phyloP scores from a whole-genome alignment of 441 rosid genomes.

The Brassica balearica region DNA sequence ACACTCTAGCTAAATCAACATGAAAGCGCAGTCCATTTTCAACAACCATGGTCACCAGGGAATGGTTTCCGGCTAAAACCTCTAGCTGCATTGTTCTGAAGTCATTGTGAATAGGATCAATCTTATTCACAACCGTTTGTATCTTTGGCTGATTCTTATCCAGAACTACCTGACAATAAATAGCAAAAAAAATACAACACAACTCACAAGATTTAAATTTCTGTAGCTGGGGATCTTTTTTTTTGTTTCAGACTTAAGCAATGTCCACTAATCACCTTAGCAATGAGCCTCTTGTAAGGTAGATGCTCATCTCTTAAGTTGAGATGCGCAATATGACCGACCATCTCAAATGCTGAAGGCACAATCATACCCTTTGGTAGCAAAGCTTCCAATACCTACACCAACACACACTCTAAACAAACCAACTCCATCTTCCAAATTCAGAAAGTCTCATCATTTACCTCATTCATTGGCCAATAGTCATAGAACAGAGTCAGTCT shows the following conservation, averaged over 20 bases:
- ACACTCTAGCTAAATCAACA: constrained; percentile 90
- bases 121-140: constrained; percentile 90
- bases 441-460: constrained; percentile 41
- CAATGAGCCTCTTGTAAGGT: constrained; percentile 73
- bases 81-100: constrained; percentile 96
- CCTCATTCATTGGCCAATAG: constrained; percentile 97
- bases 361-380: constrained; percentile 72
- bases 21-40: constrained; percentile 89
- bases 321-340: constrained; percentile 89
- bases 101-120: constrained; percentile 81
- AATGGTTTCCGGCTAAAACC: constrained; percentile 91
- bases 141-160: constrained; percentile 93
- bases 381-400: constrained; percentile 84
- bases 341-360: constrained; percentile 89
- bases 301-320: constrained; percentile 82
- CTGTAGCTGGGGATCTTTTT: constrained; percentile 1
- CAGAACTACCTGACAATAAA: constrained; percentile 68
- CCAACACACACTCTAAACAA: constrained; percentile 15
- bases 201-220: constrained; percentile 3
- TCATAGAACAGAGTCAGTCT: constrained; percentile 80
- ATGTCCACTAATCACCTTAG: constrained; percentile 59
- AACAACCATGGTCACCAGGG: constrained; percentile 83
- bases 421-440: constrained; percentile 19
- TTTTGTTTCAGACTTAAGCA: background rate
- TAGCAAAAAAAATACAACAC: constrained; percentile 12